Conservation (phyloP, 257 asterid species). For the Datura wrightii region DNA sequence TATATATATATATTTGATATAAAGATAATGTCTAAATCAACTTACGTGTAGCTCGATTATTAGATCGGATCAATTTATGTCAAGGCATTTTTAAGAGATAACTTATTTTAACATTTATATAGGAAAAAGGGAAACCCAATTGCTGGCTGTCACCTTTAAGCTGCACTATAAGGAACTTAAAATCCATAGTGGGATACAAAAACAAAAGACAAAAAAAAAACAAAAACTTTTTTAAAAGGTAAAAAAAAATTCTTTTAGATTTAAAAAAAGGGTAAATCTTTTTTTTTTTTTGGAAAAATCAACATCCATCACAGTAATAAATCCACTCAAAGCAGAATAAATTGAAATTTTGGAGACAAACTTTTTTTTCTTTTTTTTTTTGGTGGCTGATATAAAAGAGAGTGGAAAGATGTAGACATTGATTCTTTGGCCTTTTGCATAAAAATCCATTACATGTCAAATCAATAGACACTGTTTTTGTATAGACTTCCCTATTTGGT, state of each 20-base stretch:
- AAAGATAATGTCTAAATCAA: no score
- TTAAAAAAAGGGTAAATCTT: neutral
- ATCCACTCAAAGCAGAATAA: slow-evolving; percentile 17
- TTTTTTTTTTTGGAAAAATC: neutral
- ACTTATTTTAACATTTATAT: neutral
- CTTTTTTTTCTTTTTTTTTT: neutral
- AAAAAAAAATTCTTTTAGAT: neutral
- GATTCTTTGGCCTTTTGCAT: slow-evolving; percentile 20
- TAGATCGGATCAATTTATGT: neutral
- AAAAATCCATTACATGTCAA: neutral
- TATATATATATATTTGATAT: no score
- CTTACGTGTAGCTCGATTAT: no score
- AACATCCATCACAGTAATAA: neutral
- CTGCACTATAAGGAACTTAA: slow-evolving; percentile 7
- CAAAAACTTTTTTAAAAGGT: neutral
- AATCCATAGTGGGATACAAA: slow-evolving; percentile 20
- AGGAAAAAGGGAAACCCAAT: slow-evolving; percentile 27
- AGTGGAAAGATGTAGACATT: slow-evolving; percentile 22
- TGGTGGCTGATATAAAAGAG: neutral
- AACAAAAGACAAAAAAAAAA: no score
- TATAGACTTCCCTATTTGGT: neutral
- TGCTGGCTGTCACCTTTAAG: slow-evolving; percentile 14
- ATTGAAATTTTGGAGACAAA: neutral
- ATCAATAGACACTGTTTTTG: neutral
- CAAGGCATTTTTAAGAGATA: neutral